A percentile compares a stretch with the other conserved stretches of the same genome.
phyloP scores from a whole-genome alignment of 306 rosid genomes.

The Comarum palustre region DNA sequence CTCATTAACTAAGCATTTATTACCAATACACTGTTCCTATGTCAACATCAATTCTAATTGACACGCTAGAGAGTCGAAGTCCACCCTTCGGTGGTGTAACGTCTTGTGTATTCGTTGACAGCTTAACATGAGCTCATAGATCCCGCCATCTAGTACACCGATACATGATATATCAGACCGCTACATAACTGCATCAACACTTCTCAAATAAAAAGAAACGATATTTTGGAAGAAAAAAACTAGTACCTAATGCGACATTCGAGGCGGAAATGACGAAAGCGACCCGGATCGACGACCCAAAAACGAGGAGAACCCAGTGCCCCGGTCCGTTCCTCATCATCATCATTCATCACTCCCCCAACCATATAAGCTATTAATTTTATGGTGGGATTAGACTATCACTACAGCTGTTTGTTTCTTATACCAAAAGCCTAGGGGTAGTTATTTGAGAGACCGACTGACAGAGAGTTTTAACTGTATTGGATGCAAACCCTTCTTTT shows the following conservation, averaged over 20 bases:
- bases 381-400: neutral
- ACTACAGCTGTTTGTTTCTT: conserved; percentile 13
- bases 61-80: too few species aligned
- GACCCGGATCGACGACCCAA: neutral
- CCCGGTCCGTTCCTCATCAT: neutral
- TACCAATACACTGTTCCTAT: too few species aligned
- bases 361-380: conserved; percentile 17
- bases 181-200: too few species aligned
- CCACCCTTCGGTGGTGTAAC: too few species aligned
- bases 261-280: neutral
- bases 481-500: neutral
- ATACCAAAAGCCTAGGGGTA: neutral
- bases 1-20: too few species aligned
- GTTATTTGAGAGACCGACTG: neutral
- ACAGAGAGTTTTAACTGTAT: conserved; percentile 13
- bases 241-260: neutral
- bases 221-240: neutral
- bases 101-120: too few species aligned
- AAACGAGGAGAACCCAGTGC: neutral
- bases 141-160: too few species aligned
- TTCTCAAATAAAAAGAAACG: too few species aligned
- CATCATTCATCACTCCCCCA: neutral
- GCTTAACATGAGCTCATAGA: too few species aligned
- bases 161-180: too few species aligned
- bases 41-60: too few species aligned